A percentile compares a stretch with the other conserved stretches of the same genome.
Conservation (phyloP, 2,329 filamentous ascomycete genomes). For the Sporothrix mexicana region DNA sequence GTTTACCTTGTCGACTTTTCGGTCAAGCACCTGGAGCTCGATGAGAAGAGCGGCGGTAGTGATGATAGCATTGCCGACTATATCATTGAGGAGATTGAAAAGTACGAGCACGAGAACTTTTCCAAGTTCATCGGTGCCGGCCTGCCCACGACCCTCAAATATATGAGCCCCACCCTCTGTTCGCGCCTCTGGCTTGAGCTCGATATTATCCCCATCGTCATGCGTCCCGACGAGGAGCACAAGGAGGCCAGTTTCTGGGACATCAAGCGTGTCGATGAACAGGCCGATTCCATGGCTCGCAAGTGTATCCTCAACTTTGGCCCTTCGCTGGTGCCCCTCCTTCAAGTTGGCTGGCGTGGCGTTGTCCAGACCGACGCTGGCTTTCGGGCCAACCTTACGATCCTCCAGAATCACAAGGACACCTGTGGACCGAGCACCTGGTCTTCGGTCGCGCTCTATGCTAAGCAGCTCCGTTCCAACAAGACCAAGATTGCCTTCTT, state of each 20-base stretch:
- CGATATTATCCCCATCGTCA: conserved; percentile 74
- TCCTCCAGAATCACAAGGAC: conserved; percentile 62
- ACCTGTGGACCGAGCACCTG: conserved; percentile 69
- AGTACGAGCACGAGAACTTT: conserved; percentile 68
- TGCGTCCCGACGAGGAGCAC: conserved; percentile 56
- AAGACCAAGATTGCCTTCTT: conserved; percentile 78
- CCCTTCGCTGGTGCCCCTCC: conserved; percentile 70
- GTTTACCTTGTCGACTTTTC: conserved; percentile 77
- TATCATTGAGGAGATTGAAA: conserved; percentile 60
- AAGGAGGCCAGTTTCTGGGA: conserved; percentile 56
- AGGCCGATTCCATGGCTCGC: conserved; percentile 79
- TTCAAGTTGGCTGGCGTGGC: conserved; percentile 71
- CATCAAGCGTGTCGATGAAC: conserved; percentile 72
- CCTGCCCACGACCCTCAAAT: conserved; percentile 64
- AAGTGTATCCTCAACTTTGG: conserved; percentile 81
- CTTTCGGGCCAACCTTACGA: conserved; percentile 65
- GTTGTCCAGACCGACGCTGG: conserved; percentile 73
- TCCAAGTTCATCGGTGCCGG: conserved; percentile 78
- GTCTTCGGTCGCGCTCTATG: conserved; percentile 68
- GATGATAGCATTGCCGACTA: conserved; percentile 62
- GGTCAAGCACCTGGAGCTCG: conserved; percentile 61
- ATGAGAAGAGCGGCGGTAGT: conserved; percentile 48
- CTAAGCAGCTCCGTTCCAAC: conserved; percentile 64
- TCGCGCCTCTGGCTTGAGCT: conserved; percentile 76
- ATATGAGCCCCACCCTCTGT: conserved; percentile 68